phyloP scores from a whole-genome alignment of 768 basidiomycete genomes.

The Auricularia sp. region DNA sequence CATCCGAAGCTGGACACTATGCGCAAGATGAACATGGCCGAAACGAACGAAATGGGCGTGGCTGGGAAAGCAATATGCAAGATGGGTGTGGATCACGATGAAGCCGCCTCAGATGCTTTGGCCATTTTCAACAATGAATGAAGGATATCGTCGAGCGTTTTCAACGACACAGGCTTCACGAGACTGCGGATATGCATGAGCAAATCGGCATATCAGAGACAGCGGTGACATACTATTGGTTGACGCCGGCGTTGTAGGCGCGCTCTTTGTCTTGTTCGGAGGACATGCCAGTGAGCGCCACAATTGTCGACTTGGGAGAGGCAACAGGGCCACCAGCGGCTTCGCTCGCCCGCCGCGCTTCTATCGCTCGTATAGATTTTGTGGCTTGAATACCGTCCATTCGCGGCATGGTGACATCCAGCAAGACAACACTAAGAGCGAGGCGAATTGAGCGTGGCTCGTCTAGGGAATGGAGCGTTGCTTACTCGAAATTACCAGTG shows the following conservation, averaged over 20 bases:
- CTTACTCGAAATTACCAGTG: conserved; percentile 81
- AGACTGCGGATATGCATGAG: conserved; percentile 38
- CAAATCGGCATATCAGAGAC: neutral
- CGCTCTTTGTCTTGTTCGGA: conserved; percentile 84
- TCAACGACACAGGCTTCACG: conserved; percentile 94
- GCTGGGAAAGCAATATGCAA: no score
- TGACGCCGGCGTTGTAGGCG: conserved; percentile 88
- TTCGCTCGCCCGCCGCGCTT: conserved; percentile 29
- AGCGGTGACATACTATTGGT: conserved; percentile 72
- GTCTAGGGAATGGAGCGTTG: conserved; percentile 5
- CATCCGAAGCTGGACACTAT: neutral
- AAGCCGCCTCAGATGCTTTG: no score
- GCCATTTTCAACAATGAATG: conserved; percentile 8
- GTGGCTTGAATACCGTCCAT: conserved; percentile 86
- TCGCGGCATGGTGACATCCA: conserved; percentile 91
- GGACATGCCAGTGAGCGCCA: conserved; percentile 90
- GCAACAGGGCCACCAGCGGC: conserved; percentile 21
- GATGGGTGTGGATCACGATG: no score
- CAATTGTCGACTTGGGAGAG: conserved; percentile 35
- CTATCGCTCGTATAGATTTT: conserved; percentile 67
- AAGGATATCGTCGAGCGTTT: conserved; percentile 78
- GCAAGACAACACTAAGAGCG: conserved; percentile 55
- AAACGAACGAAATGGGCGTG: no score
- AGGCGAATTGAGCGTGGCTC: conserved; percentile 7
- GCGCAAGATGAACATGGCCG: no score